Evolutionary conservation across 148 eudicot species (phyloP).

Genomic region (Silene conica): DNA sequence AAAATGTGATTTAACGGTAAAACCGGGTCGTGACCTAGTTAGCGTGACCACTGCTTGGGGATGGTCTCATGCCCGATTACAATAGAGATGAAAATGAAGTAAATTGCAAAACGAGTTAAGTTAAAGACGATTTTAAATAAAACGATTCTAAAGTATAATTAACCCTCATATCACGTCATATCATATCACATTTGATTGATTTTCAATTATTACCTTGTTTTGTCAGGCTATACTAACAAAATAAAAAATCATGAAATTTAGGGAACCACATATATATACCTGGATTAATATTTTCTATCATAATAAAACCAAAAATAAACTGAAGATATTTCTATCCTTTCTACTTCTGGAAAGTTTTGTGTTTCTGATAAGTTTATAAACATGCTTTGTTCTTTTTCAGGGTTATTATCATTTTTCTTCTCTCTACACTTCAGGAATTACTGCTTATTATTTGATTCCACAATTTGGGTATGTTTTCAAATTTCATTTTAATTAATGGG

Average conservation of each 20-base stretch:
- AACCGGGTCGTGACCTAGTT: too few species aligned
- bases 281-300: neutral
- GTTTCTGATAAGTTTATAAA: neutral
- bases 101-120: too few species aligned
- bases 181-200: neutral
- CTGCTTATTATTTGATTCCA: neutral
- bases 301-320: neutral
- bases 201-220: conserved; percentile 10
- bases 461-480: conserved; percentile 6
- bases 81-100: too few species aligned
- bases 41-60: too few species aligned
- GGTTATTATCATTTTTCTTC: conserved; percentile 16
- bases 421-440: neutral
- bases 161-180: too few species aligned
- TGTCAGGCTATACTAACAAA: conserved; percentile 8
- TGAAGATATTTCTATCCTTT: conserved; percentile 15
- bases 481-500: conserved; percentile 12
- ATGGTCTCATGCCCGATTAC: too few species aligned
- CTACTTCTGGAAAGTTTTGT: conserved; percentile 23
- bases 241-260: neutral
- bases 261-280: conserved; percentile 15
- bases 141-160: too few species aligned
- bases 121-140: too few species aligned
- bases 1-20: too few species aligned
- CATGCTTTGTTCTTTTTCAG: neutral